Evolutionary conservation across 805 yeast genomes (phyloP).

Genomic region (Candida patagonica): DNA sequence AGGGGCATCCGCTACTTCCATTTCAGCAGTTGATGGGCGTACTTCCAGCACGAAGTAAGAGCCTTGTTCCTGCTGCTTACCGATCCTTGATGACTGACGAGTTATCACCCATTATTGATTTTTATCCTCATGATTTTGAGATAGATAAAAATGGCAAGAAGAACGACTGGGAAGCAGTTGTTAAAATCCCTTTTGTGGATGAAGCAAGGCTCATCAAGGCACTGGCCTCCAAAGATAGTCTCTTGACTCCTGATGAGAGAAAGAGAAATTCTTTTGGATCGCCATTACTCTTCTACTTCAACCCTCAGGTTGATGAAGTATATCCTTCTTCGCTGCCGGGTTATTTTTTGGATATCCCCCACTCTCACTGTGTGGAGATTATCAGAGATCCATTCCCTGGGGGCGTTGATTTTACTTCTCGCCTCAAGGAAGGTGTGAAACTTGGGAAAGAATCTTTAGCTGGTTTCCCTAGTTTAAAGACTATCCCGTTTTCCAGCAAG

Average conservation of each 20-base stretch:
- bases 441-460: constrained; percentile 67
- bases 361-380: constrained; percentile 66
- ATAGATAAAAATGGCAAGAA: constrained; percentile 91
- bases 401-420: constrained; percentile 30
- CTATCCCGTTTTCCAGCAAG: constrained; percentile 48
- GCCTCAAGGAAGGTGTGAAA: constrained; percentile 57
- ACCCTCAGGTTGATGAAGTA: constrained; percentile 61
- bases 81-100: constrained; percentile 80
- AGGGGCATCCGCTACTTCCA: constrained; percentile 78
- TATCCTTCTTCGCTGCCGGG: constrained; percentile 72
- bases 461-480: constrained; percentile 80
- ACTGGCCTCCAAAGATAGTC: constrained; percentile 54
- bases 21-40: constrained; percentile 97
- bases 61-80: constrained; percentile 66
- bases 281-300: constrained; percentile 58
- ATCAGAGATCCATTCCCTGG: constrained; percentile 27
- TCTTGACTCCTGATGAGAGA: constrained; percentile 60
- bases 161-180: constrained; percentile 97
- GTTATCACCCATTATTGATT: constrained; percentile 77
- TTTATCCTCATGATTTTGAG: constrained; percentile 82
- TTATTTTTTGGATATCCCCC: constrained; percentile 66
- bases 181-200: constrained; percentile 84
- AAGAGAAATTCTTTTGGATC: constrained; percentile 66
- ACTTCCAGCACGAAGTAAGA: constrained; percentile 81
- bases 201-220: constrained; percentile 64